Percentiles rank a stretch among this genome's conserved stretches.
Conservation (phyloP, 345 rosid species). For the Odontarrhena argentea region DNA sequence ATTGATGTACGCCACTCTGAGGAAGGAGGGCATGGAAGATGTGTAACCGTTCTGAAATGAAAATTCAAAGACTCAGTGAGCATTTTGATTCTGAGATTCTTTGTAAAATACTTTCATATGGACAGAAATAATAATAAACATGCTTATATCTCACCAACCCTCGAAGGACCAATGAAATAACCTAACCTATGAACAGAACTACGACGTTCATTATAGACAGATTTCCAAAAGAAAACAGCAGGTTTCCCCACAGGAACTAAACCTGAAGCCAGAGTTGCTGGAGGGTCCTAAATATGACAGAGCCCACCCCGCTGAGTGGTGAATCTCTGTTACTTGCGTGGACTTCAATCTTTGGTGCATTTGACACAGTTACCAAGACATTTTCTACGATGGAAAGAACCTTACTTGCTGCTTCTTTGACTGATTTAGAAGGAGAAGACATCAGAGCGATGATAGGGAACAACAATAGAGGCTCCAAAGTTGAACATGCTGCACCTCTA, state of each 20-base stretch:
- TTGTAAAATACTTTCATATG: conserved; percentile 7
- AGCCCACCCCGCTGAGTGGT: conserved; percentile 58
- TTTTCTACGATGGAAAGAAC: conserved; percentile 70
- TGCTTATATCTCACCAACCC: conserved; percentile 24
- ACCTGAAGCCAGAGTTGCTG: conserved; percentile 86
- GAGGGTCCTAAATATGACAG: conserved; percentile 65
- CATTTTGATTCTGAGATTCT: conserved; percentile 2
- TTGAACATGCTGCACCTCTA: conserved; percentile 42
- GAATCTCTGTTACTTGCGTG: conserved; percentile 46
- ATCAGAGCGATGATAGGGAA: conserved; percentile 72
- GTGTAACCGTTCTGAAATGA: conserved; percentile 54
- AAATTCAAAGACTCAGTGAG: conserved; percentile 26
- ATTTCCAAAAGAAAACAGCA: conserved; percentile 34
- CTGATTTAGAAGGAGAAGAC: conserved; percentile 79
- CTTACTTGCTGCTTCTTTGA: conserved; percentile 73
- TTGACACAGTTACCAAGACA: conserved; percentile 51
- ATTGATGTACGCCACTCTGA: conserved; percentile 51
- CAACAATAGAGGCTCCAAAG: conserved; percentile 69
- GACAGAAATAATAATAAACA: conserved; percentile 10
- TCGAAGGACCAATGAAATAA: conserved; percentile 10
- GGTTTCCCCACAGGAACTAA: conserved; percentile 37
- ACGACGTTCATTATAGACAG: conserved; percentile 16
- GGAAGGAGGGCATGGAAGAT: conserved; percentile 48
- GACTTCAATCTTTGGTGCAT: conserved; percentile 49
- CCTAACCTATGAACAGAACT: conserved; percentile 12